These are phyloP conservation scores for Apiospora koreana DNA, from an alignment of 2,329 filamentous ascomycete species.

Conservation along the genomic window DNA sequence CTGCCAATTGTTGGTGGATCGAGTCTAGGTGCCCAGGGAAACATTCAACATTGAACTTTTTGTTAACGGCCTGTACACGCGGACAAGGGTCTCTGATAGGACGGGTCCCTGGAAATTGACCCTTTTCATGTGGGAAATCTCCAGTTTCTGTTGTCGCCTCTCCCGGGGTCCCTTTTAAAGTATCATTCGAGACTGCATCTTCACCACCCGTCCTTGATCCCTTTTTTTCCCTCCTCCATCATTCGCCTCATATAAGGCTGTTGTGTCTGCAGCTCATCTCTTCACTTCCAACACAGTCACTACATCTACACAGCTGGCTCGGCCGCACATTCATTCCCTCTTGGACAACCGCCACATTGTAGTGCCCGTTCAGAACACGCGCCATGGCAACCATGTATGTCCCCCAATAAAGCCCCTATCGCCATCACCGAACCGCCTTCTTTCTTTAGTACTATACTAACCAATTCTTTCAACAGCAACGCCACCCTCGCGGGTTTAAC, in stretches of 20 bases:
- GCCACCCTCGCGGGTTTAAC: conserved; percentile 46
- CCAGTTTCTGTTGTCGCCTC: conserved; percentile 8
- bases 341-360: not conserved
- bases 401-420: not conserved
- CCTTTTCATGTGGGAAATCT: conserved; percentile 9
- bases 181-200: conserved; percentile 12
- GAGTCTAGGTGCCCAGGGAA: not conserved
- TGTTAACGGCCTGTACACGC: conserved; percentile 2
- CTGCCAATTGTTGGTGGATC: conserved; percentile 7
- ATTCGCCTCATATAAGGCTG: conserved; percentile 9
- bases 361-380: not conserved
- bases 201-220: not conserved
- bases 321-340: not conserved
- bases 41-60: not conserved
- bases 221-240: not conserved
- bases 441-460: conserved; percentile 6
- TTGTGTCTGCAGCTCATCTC: not conserved
- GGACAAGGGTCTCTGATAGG: conserved; percentile 1
- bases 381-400: conserved; percentile 13
- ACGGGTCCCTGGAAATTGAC: conserved; percentile 1
- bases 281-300: not conserved
- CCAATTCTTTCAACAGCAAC: conserved; percentile 41
- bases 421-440: not conserved
- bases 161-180: not conserved
- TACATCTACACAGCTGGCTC: not conserved